phyloP scores from a whole-genome alignment of 768 basidiomycete species.

The Xerocomellus chrysenteron region DNA sequence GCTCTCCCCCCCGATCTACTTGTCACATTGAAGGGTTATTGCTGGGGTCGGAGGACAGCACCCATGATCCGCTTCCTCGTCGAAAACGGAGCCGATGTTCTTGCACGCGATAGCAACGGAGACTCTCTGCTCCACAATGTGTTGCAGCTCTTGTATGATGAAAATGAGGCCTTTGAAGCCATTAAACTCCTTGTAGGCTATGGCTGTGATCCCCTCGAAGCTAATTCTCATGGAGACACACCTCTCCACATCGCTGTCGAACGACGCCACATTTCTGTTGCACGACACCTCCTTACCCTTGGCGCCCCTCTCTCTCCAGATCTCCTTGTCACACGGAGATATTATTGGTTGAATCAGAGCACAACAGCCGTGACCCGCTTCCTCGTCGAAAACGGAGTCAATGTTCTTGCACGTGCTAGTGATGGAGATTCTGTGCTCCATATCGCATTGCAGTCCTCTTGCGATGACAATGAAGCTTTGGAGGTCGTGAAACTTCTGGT shows the following conservation, averaged over 20 bases:
- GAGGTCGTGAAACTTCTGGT: not conserved
- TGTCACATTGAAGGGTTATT: not conserved
- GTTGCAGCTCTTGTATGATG: not conserved
- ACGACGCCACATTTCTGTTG: not conserved
- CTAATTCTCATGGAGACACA: not conserved
- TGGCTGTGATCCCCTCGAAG: not conserved
- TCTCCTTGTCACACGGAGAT: not conserved
- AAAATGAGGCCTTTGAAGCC: not conserved
- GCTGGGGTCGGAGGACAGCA: not conserved
- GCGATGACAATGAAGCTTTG: not conserved
- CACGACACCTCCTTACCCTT: not conserved
- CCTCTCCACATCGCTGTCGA: not conserved
- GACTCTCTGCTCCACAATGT: not conserved
- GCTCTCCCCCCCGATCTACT: not conserved
- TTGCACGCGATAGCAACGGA: not conserved
- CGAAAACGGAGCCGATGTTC: not conserved
- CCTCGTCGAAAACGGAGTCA: not conserved
- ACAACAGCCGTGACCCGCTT: not conserved
- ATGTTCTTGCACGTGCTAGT: not conserved
- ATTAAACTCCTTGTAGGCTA: not conserved
- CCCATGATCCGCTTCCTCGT: not conserved
- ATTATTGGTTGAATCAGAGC: no score
- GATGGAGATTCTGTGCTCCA: not conserved
- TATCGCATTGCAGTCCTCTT: rapidly evolving
- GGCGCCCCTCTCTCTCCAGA: not conserved